Evolutionary conservation across 805 yeast genomes (phyloP).

Genomic region (Metschnikowia sp.): DNA sequence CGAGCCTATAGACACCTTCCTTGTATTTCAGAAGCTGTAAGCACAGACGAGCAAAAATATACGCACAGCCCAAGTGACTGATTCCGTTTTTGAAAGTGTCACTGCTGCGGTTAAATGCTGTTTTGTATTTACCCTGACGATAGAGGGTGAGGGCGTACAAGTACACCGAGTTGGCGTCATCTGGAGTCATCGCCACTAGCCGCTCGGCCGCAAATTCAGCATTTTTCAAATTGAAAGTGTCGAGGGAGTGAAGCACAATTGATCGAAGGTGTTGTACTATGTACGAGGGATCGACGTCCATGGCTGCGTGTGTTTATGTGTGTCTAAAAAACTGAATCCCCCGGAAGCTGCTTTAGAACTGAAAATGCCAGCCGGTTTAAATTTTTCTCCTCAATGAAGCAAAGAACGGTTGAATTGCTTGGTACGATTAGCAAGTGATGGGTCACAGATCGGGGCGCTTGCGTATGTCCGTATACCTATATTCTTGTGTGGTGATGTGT

Average conservation of each 20-base stretch:
- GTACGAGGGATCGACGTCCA: conserved; percentile 20
- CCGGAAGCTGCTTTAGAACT: neutral
- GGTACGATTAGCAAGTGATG: too few relatives aligned
- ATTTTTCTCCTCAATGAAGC: too few relatives aligned
- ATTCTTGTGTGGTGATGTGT: too few relatives aligned
- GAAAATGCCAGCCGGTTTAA: neutral
- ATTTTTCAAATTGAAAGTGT: conserved; percentile 61
- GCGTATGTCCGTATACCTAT: too few relatives aligned
- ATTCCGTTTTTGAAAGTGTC: conserved; percentile 34
- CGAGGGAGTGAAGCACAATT: conserved; percentile 61
- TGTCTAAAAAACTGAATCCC: neutral
- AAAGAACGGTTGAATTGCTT: too few relatives aligned
- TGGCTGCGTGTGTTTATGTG: neutral
- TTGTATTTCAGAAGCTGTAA: conserved; percentile 49
- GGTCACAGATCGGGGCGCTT: too few relatives aligned
- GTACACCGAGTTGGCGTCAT: conserved; percentile 59
- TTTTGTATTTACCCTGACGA: conserved; percentile 54
- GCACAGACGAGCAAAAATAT: conserved; percentile 68
- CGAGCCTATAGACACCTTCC: conserved; percentile 56
- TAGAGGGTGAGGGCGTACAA: conserved; percentile 66
- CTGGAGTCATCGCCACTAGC: conserved; percentile 58
- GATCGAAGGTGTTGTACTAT: conserved; percentile 49
- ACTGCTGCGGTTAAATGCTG: conserved; percentile 50
- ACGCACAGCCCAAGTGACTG: conserved; percentile 71
- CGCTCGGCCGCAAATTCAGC: conserved; percentile 90